Evolutionary conservation across 139 green algal genomes (phyloP), one percentile per base, ranked within the genome.

Genomic region (Chlamydomonas incerta): DNA sequence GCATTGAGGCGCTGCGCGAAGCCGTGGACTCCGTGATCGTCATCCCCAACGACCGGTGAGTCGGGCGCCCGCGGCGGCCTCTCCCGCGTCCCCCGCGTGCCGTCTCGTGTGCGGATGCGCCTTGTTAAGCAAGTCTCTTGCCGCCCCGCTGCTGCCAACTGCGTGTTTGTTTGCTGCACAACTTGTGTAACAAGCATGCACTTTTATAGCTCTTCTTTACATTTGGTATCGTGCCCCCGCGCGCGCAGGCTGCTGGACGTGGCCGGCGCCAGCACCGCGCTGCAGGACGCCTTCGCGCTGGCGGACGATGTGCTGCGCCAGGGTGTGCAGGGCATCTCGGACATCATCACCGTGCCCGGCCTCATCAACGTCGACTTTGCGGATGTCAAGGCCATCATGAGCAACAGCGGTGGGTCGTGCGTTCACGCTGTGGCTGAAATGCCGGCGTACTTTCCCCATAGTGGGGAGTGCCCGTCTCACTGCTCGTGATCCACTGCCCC

Each of bases 311-410:
- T 99, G 80, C 92, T 99, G 76, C 87, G 97, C 29, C 96, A 99
- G 94, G 95, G 90, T 66, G 91, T 94, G 74, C 91, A 93, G 88
- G 97, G 97, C 75, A 99, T 99, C 87, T 97, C 95, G 4, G 97
- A 99, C 90, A 99, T 99, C 93, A 99, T 99, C 91, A 99, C 97
- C 11, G 95, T 98, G 86, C 95, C 97, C 11, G 97, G 97, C 66
- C 95, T 99, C 57, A 97, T 99, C 81, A 99, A 99, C 82, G 97
- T 99, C 21, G 97, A 99, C 91, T 99, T 99, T 94, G 97, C 97
- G 5, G 97, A 99, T 85, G 96, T 99, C 21, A 95, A 94, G 89
- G 91, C 97, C 66, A 96, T 99, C 88, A 99, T 99, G 97, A 91
- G 73, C 74, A 98, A 99, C 92, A 93, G 92, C 26, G 97, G 77